Evolutionary conservation across 805 yeast species (phyloP).

Genomic region (Metschnikowia continentalis): DNA sequence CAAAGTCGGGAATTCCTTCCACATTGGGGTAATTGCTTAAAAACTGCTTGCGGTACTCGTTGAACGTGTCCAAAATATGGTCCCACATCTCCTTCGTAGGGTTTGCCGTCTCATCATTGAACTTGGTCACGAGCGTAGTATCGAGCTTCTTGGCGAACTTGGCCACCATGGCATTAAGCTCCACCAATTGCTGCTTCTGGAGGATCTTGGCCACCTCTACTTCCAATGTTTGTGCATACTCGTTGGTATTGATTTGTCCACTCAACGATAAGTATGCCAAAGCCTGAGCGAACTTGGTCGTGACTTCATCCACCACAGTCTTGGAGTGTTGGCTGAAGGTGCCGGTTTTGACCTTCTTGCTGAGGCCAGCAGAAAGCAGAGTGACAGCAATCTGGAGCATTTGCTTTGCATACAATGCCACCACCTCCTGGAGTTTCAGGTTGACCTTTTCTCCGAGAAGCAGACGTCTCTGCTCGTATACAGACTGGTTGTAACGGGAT

Average conservation of each 20-base stretch:
- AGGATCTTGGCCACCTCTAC: conserved; percentile 25
- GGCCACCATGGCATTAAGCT: conserved; percentile 28
- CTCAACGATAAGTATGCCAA: conserved; percentile 24
- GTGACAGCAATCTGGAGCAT: conserved; percentile 7
- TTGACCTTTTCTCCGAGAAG: conserved; percentile 49
- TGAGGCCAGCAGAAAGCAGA: conserved; percentile 10
- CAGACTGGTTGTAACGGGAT: conserved; percentile 63
- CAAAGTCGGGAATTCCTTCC: conserved; percentile 50
- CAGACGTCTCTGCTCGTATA: conserved; percentile 60
- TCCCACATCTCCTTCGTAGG: conserved; percentile 41
- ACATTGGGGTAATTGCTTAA: conserved; percentile 10
- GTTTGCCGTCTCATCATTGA: conserved; percentile 43
- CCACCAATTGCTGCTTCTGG: conserved; percentile 30
- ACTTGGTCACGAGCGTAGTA: conserved; percentile 46
- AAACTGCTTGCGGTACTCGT: conserved; percentile 49
- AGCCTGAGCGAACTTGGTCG: conserved; percentile 13
- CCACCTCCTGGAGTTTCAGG: conserved; percentile 36
- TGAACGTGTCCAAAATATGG: conserved; percentile 17
- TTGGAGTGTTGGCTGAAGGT: conserved; percentile 8
- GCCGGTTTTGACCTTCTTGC: conserved; percentile 9
- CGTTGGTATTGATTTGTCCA: conserved; percentile 25
- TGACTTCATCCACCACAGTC: conserved; percentile 13
- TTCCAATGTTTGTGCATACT: conserved; percentile 14
- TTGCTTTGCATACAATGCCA: conserved; percentile 26
- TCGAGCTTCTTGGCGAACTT: conserved; percentile 46